Conservation (phyloP, 345 rosid species). For the Moringa oleifera region DNA sequence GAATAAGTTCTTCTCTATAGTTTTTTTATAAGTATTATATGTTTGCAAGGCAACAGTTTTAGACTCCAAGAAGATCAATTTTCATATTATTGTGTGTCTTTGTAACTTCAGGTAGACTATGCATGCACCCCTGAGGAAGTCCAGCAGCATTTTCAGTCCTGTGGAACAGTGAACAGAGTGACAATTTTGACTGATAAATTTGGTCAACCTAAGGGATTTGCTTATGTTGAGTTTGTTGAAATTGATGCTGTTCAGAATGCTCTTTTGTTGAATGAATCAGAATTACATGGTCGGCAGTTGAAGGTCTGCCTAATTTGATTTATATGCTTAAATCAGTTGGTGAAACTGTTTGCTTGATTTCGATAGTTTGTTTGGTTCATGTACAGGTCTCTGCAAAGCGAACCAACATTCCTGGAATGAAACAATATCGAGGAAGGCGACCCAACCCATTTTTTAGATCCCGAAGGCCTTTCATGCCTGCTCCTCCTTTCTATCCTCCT, state of each 20-base stretch:
- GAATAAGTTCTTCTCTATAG: background rate
- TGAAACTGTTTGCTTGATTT: constrained; percentile 2
- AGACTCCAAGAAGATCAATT: background rate
- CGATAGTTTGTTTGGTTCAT: constrained; percentile 14
- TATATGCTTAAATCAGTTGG: background rate
- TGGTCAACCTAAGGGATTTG: constrained; percentile 99
- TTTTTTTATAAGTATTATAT: too few species aligned
- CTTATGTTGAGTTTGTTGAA: constrained; percentile 96
- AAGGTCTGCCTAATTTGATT: constrained; percentile 44
- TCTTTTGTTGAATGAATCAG: constrained; percentile 86
- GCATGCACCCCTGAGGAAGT: constrained; percentile 98
- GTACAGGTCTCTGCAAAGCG: constrained; percentile 90
- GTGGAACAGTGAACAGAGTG: constrained; percentile 96
- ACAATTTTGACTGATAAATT: constrained; percentile 98
- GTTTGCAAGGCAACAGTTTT: background rate
- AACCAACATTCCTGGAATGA: constrained; percentile 95
- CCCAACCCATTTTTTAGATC: constrained; percentile 61
- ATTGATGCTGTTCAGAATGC: constrained; percentile 93
- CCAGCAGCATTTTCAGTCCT: constrained; percentile 97
- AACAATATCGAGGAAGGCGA: constrained; percentile 86
- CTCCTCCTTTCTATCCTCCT: constrained; percentile 55
- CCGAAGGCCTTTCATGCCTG: constrained; percentile 76
- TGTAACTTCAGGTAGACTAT: constrained; percentile 76
- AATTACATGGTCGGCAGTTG: constrained; percentile 92
- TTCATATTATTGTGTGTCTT: background rate